A percentile compares a stretch with the other conserved stretches of the same genome.
phyloP scores from a whole-genome alignment of 2,329 filamentous ascomycete species.

The Ploettnerulaceae sp. region DNA sequence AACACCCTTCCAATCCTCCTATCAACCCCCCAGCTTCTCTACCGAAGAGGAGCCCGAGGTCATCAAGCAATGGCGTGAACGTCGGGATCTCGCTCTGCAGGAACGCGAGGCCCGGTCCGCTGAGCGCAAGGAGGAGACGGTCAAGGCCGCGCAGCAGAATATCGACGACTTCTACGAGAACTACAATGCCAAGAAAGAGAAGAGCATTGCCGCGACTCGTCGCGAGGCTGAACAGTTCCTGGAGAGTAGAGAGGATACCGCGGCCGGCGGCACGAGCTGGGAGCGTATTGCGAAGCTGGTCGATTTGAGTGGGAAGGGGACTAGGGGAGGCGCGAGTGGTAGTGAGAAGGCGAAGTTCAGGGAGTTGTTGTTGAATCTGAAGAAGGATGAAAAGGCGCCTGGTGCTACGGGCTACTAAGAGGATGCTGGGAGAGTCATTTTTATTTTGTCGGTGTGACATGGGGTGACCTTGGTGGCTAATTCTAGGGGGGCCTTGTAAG shows the following conservation, averaged over 20 bases:
- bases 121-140: constrained; percentile 75
- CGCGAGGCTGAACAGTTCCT: constrained; percentile 93
- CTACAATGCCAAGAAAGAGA: constrained; percentile 98
- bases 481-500: constrained; percentile 25
- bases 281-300: constrained; percentile 96
- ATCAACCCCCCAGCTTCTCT: constrained; percentile 33
- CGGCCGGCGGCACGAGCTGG: constrained; percentile 94
- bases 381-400: constrained; percentile 86
- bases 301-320: constrained; percentile 92
- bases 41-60: constrained; percentile 85
- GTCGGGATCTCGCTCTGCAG: constrained; percentile 74
- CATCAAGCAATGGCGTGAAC: constrained; percentile 87
- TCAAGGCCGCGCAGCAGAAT: constrained; percentile 85
- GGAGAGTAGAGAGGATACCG: constrained; percentile 82
- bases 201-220: constrained; percentile 79
- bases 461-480: constrained; percentile 9
- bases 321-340: constrained; percentile 78
- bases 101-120: constrained; percentile 82
- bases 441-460: constrained; percentile 8
- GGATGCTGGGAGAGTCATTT: constrained; percentile 2
- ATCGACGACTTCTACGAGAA: constrained; percentile 99
- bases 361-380: constrained; percentile 78
- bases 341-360: constrained; percentile 96
- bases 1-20: constrained; percentile 27
- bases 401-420: constrained; percentile 57